Percentiles rank a stretch among this genome's conserved stretches.
Evolutionary conservation across 345 rosid species (phyloP).

Genomic region (Murraya paniculata): DNA sequence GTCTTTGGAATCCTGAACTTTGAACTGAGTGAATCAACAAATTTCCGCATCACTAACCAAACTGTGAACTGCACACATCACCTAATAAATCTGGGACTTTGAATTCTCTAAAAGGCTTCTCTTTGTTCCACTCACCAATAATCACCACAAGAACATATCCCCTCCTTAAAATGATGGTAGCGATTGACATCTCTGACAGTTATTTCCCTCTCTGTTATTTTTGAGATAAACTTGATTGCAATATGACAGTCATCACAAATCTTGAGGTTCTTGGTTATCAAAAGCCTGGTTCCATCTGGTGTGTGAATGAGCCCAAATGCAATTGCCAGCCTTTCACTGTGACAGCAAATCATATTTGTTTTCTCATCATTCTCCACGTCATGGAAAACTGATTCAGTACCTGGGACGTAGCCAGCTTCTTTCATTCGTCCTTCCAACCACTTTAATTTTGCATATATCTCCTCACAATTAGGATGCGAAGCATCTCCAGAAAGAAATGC

Average conservation of each 20-base stretch:
- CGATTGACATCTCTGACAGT: constrained; percentile 39
- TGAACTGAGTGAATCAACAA: background rate
- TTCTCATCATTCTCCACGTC: constrained; percentile 42
- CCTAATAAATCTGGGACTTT: background rate
- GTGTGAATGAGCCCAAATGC: constrained; percentile 41
- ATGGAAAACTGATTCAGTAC: constrained; percentile 35
- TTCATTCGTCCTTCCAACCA: constrained; percentile 34
- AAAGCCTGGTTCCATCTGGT: constrained; percentile 24
- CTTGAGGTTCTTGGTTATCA: constrained; percentile 40
- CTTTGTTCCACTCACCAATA: constrained; percentile 28
- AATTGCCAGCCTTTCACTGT: constrained; percentile 43
- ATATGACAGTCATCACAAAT: constrained; percentile 44
- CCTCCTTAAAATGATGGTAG: constrained; percentile 38
- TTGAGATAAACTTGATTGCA: constrained; percentile 40
- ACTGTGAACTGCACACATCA: background rate
- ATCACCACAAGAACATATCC: constrained; percentile 38
- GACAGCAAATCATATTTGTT: constrained; percentile 25
- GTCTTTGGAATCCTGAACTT: background rate
- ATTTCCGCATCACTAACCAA: background rate
- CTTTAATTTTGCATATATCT: constrained; percentile 33
- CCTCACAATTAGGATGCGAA: constrained; percentile 27
- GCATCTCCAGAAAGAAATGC: constrained; percentile 40
- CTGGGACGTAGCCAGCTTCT: constrained; percentile 37
- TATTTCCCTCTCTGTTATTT: constrained; percentile 34
- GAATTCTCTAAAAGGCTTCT: background rate